Conservation (phyloP, 2,329 filamentous ascomycete species). For the Fusarium sp. region DNA sequence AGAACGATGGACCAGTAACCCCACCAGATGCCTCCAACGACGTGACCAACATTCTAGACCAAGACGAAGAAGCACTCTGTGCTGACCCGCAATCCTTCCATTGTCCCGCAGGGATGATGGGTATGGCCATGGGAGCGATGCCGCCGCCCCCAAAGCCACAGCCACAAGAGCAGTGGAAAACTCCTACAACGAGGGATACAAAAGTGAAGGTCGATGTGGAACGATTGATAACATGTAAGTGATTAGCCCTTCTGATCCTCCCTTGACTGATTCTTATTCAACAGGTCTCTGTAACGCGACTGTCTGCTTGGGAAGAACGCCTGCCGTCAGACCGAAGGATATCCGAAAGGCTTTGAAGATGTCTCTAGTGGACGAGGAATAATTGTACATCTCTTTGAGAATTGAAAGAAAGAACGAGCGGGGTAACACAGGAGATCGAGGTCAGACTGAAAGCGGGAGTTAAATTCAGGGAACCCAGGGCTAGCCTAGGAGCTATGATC, state of each 20-base stretch:
- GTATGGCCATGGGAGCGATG: slow-evolving; percentile 9
- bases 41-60: background rate
- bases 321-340: background rate
- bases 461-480: no score
- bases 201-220: slow-evolving; percentile 8
- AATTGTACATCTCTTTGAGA: background rate
- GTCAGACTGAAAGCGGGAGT: no score
- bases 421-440: no score
- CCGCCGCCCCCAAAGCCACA: background rate
- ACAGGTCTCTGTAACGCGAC: slow-evolving; percentile 3
- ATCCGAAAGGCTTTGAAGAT: slow-evolving; percentile 10
- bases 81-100: background rate
- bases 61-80: background rate
- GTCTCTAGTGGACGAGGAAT: background rate
- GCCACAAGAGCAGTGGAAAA: background rate
- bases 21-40: background rate
- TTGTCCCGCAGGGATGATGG: background rate
- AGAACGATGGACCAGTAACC: background rate
- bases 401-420: no score
- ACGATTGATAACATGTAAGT: slow-evolving; percentile 1
- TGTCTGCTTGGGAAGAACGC: slow-evolving; percentile 11
- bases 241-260: accelerated
- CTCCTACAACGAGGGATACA: background rate
- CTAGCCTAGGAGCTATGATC: background rate
- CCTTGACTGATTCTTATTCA: accelerated